phyloP scores from a whole-genome alignment of 2,329 filamentous ascomycete species.

The Trichoderma harzianum region DNA sequence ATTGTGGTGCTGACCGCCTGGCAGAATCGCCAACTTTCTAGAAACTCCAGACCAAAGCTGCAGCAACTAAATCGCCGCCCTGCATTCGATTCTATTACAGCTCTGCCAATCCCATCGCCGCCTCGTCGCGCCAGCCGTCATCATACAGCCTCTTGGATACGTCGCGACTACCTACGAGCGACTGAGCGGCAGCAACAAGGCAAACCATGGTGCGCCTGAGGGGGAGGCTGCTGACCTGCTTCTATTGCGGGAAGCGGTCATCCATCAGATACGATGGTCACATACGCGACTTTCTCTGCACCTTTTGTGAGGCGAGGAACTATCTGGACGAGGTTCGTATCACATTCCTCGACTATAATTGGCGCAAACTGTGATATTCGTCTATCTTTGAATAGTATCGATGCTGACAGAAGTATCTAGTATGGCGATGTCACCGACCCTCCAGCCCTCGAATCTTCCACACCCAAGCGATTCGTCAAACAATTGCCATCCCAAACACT shows the following conservation, averaged over 20 bases:
- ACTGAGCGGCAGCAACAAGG: neutral
- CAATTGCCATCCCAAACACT: conserved; percentile 40
- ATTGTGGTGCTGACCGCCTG: conserved; percentile 30
- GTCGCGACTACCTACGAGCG: neutral
- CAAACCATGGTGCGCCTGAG: conserved; percentile 43
- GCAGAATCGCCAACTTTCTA: conserved; percentile 32
- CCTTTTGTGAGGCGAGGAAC: conserved; percentile 80
- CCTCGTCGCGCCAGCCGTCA: neutral
- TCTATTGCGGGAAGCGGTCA: conserved; percentile 76
- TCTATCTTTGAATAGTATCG: neutral
- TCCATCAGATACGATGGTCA: conserved; percentile 54
- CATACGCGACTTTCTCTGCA: conserved; percentile 67
- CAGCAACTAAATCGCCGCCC: neutral
- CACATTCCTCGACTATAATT: neutral
- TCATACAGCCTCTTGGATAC: neutral
- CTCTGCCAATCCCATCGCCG: conserved; percentile 7
- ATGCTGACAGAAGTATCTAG: conserved; percentile 40
- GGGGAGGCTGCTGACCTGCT: conserved; percentile 60
- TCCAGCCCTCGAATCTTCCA: conserved; percentile 47
- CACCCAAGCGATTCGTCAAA: conserved; percentile 34
- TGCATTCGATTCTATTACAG: neutral
- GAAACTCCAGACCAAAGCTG: conserved; percentile 8
- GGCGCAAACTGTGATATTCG: neutral
- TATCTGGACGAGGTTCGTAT: conserved; percentile 73
- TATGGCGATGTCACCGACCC: conserved; percentile 88